phyloP scores from a whole-genome alignment of 1,139 yeast species.

The Yamadazyma triangularis region DNA sequence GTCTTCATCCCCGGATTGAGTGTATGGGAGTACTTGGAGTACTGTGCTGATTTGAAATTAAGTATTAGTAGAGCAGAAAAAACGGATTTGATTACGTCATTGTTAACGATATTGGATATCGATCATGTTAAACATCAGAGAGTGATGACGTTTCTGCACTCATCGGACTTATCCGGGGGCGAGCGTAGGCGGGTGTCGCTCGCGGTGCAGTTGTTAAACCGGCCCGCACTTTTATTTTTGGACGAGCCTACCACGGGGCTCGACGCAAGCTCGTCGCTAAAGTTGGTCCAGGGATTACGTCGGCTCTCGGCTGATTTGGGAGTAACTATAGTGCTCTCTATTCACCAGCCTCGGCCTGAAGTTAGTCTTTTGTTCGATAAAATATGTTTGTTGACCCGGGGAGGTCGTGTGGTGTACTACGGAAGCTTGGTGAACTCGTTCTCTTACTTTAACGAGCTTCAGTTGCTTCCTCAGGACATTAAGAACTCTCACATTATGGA shows the following conservation, averaged over 20 bases:
- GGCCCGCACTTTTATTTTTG: constrained; percentile 70
- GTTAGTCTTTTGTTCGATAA: constrained; percentile 63
- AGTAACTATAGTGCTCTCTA: constrained; percentile 67
- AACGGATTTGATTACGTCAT: constrained; percentile 48
- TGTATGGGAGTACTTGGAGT: constrained; percentile 62
- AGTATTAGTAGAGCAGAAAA: constrained; percentile 38
- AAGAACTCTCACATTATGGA: constrained; percentile 44
- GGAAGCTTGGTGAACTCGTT: constrained; percentile 48
- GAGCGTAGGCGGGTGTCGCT: constrained; percentile 76
- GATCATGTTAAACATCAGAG: constrained; percentile 55
- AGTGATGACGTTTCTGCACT: constrained; percentile 33
- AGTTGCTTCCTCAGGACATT: constrained; percentile 15
- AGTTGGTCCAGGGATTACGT: constrained; percentile 60
- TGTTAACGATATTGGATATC: constrained; percentile 58
- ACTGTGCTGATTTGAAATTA: constrained; percentile 67
- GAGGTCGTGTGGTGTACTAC: constrained; percentile 58
- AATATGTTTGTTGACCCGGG: constrained; percentile 65
- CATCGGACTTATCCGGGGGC: constrained; percentile 71
- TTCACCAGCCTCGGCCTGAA: constrained; percentile 84
- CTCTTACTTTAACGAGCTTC: constrained; percentile 43
- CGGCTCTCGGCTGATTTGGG: constrained; percentile 49
- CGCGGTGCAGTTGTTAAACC: constrained; percentile 72
- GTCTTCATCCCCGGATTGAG: constrained; percentile 67
- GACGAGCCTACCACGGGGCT: constrained; percentile 92
- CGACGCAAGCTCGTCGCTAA: constrained; percentile 72